Evolutionary conservation across 2,329 filamentous ascomycete genomes (phyloP), one percentile per base, ranked within the genome.

Genomic region (Colletotrichum neosansevieriae): DNA sequence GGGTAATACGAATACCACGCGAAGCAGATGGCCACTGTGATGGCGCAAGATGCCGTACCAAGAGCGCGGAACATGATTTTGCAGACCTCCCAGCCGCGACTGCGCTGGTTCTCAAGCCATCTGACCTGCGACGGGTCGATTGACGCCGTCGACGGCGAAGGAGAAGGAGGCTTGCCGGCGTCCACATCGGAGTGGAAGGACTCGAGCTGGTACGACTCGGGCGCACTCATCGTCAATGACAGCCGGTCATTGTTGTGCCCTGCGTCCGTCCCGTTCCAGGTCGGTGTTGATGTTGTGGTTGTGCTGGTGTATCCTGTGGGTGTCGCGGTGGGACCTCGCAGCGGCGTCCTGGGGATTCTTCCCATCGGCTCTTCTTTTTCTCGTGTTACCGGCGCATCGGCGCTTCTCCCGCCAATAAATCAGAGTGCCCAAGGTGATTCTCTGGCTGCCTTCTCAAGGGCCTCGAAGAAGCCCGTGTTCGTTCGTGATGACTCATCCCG

Each of bases 31-130:
- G 70, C 47, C 45, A 72, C 29, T 17, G 73, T 58, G 36, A 60
- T 50, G 32, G 71, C 38, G 56, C 70, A 58, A 9, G 73, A 13
- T 6, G 60, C 19, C 32, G 72, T 54, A 44, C 64, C 59, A 21
- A 73, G 10, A 21, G 66, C 32, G 47, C 75, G 74, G 9, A 74
- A 29, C 24, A 74, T 47, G 21, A 76, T 61, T 63, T 74, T 75
- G 61, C 69, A 58, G 47, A 72, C 58, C 44, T 74, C 69, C 73
- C 74, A 76, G 11, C 56, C 34, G 50, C 58, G 65, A 29, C 53
- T 65, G 49, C 63, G 56, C 34, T 64, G 54, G 45, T 64, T 56
- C 29, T 61, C 47, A 11, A 67, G 45, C 66, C 67, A 71, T 6
- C 67, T 42, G 24, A 67, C 67, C 34, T 69, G 40, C 11, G 62